A percentile compares a stretch with the other conserved stretches of the same genome.
Conservation (phyloP, 345 rosid genomes). For the Hibiscus mutabilis region DNA sequence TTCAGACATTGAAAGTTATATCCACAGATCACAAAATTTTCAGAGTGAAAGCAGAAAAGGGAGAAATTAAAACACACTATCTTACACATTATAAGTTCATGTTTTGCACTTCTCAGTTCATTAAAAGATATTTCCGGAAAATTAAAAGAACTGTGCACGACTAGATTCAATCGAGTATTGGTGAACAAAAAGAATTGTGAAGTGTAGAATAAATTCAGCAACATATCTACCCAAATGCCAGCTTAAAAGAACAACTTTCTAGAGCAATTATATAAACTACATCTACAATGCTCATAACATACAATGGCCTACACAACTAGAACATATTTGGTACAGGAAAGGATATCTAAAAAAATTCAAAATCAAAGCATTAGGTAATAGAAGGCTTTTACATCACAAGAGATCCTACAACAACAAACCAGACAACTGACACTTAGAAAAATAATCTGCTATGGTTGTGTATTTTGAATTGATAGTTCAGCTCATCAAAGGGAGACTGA, state of each 20-base stretch:
- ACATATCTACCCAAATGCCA: conserved; percentile 12
- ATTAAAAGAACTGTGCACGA: neutral
- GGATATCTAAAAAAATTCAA: neutral
- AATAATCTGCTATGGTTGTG: no score
- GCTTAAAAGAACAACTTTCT: conserved; percentile 20
- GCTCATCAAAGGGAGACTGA: no score
- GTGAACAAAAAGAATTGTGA: neutral
- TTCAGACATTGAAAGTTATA: neutral
- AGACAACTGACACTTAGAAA: neutral
- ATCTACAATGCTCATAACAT: conserved; percentile 23
- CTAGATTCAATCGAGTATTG: neutral
- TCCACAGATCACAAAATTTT: neutral
- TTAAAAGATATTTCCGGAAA: neutral
- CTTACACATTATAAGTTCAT: neutral
- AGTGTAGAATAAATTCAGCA: neutral
- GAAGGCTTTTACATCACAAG: neutral
- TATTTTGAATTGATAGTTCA: no score
- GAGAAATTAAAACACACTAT: neutral
- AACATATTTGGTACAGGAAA: neutral
- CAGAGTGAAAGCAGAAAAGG: neutral
- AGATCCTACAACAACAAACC: neutral
- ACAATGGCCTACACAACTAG: conserved; percentile 10
- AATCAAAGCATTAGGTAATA: neutral
- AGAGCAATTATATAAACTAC: conserved; percentile 13
- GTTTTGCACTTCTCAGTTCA: neutral